A percentile compares a stretch with the other conserved stretches of the same genome.
phyloP scores from a whole-genome alignment of 495 filamentous ascomycete species.

The Gamarada debralockiae region DNA sequence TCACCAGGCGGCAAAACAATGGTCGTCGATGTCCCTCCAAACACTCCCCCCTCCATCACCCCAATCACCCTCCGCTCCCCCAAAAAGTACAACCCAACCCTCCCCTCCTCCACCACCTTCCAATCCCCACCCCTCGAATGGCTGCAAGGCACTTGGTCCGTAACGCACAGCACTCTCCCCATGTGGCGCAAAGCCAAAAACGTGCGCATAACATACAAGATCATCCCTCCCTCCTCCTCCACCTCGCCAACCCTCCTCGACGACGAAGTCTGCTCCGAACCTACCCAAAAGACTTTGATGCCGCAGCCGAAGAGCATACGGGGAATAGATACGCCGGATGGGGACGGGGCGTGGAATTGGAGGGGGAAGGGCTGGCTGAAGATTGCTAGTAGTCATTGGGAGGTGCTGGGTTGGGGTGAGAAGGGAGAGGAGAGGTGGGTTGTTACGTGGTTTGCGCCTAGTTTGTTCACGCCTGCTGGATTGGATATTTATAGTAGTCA shows the following conservation, averaged over 20 bases:
- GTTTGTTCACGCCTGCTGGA: constrained; percentile 70
- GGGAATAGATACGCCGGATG: constrained; percentile 57
- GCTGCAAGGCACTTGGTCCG: constrained; percentile 67
- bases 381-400: constrained; percentile 65
- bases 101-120: constrained; percentile 1
- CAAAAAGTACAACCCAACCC: constrained; percentile 1
- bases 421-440: constrained; percentile 47
- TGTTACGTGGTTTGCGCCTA: constrained; percentile 74
- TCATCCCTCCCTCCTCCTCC: neutral
- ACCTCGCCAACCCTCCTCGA: constrained; percentile 44
- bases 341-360: constrained; percentile 59
- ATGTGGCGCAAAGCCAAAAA: constrained; percentile 72
- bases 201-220: constrained; percentile 68
- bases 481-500: constrained; percentile 61
- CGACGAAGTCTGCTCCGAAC: constrained; percentile 66
- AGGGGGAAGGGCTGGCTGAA: constrained; percentile 64
- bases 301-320: constrained; percentile 47
- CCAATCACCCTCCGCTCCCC: constrained; percentile 11
- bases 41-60: neutral
- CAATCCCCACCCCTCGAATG: constrained; percentile 47
- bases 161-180: constrained; percentile 70
- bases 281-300: constrained; percentile 10
- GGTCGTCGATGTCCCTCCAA: neutral
- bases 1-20: neutral
- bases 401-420: constrained; percentile 63